These are phyloP conservation scores for Striga hermonthica DNA, from an alignment of 305 asterid genomes.

Conservation along the genomic window DNA sequence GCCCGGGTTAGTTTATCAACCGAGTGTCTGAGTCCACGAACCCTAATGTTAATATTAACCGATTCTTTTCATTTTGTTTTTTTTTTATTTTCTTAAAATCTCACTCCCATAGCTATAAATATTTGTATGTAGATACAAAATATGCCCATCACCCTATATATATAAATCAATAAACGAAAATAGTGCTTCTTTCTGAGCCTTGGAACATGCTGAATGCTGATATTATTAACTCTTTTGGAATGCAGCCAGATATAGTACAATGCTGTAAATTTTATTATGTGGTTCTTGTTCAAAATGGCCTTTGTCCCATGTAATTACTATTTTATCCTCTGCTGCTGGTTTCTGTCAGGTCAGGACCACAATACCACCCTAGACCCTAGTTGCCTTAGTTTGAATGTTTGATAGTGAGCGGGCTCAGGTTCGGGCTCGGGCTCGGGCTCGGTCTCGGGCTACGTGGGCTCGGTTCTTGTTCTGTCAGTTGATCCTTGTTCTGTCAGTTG, in stretches of 20 bases:
- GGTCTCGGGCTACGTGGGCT: too few relatives aligned
- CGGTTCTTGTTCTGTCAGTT: too few relatives aligned
- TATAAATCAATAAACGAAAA: neutral
- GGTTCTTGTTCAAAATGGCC: constrained; percentile 32
- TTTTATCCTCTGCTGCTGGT: neutral
- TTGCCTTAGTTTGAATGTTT: constrained; percentile 18
- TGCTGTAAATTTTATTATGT: constrained; percentile 15
- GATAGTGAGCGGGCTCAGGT: too few relatives aligned
- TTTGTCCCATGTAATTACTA: constrained; percentile 11
- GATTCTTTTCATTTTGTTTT: too few relatives aligned
- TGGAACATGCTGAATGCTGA: constrained; percentile 44
- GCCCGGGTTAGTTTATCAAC: too few relatives aligned
- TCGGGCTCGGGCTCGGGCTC: too few relatives aligned
- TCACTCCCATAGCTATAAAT: neutral
- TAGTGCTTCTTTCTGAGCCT: constrained; percentile 36
- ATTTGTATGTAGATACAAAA: neutral
- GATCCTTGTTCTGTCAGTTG: too few relatives aligned
- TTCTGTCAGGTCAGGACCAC: constrained; percentile 35
- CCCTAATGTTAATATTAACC: too few relatives aligned
- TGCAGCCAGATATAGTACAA: constrained; percentile 7
- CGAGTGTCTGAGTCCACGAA: too few relatives aligned
- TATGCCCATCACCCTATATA: neutral
- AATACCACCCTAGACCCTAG: constrained; percentile 17
- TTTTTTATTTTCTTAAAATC: too few relatives aligned
- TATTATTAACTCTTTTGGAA: constrained; percentile 15